Evolutionary conservation across 805 yeast genomes (phyloP), one percentile per base, ranked within the genome.

Genomic region (Metschnikowia noctiluminum): DNA sequence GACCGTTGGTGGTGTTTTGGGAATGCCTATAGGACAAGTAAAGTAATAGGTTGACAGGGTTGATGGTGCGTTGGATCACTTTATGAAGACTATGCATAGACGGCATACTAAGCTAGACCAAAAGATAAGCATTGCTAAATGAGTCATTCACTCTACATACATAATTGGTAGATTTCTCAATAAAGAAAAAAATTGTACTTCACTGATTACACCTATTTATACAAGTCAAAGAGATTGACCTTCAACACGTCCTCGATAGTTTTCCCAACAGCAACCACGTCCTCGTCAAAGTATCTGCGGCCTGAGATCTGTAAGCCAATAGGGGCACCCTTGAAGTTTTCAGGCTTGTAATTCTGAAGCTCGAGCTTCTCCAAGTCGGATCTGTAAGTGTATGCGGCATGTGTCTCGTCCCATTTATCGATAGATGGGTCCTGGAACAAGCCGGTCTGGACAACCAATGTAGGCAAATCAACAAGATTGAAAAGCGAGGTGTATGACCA

Each of bases 401-500:
- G 67, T 15, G 59, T 53, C 34, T 57, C 63, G 40, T 71, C 81
- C 69, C 78, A 76, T 36, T 65, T 56, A 62, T 84, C 90, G 36
- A 76, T 52, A 7, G 53, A 51, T 30, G 83, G 79, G 62, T 84
- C 87, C 60, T 76, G 86, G 54, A 63, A 69, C 54, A 82, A 65
- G 9, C 87, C 81, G 5, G 88, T 77, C 58, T 86, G 89, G 67
- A 81, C 71, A 1, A 76, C 73, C 51, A 84, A 78, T 36, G 83
- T 79, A 38, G 95, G 90, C 60, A 80, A 73, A 64, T 87, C 95
- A 53, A 85, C 65, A 49, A 86, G 61, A 67, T 87, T 87, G 79
- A 82, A 87, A 53, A 85, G 73, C 2, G 89, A 69, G 6, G 92
- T 85, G 71, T 87, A 87, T 3, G 91, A 86, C 91, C 94, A 87